Conservation (phyloP, 2,329 filamentous ascomycete species). For the Cladosporium sp. region DNA sequence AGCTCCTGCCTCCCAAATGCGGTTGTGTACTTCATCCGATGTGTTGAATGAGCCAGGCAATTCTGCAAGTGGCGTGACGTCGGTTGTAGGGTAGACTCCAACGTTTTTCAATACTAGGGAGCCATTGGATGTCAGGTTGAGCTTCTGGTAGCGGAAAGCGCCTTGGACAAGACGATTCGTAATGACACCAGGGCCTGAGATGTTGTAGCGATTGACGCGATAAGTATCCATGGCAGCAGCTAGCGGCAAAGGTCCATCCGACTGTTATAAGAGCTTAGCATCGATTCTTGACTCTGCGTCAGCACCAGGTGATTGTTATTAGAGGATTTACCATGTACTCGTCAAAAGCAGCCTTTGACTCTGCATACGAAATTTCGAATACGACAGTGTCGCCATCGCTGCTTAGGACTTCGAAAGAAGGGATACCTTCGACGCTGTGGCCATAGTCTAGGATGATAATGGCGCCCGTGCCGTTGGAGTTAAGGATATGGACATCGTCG, state of each 20-base stretch:
- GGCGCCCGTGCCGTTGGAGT: background rate
- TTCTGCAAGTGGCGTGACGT: background rate
- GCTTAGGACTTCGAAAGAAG: slow-evolving; percentile 3
- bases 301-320: no score
- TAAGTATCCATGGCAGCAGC: slow-evolving; percentile 4
- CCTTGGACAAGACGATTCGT: background rate
- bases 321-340: background rate
- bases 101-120: background rate
- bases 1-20: background rate
- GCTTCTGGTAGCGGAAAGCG: slow-evolving; percentile 2
- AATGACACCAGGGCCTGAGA: background rate
- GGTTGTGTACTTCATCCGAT: background rate
- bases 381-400: background rate
- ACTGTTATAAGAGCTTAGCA: background rate
- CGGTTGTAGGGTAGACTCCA: background rate
- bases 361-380: slow-evolving; percentile 1
- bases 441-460: background rate
- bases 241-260: background rate
- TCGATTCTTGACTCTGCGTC: background rate
- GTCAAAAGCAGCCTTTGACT: background rate
- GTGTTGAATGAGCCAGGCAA: background rate
- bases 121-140: background rate
- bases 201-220: slow-evolving; percentile 4
- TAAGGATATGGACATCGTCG: background rate
- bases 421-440: background rate